phyloP scores from a whole-genome alignment of 73 alveolate species.

The Stentor roeselii region DNA sequence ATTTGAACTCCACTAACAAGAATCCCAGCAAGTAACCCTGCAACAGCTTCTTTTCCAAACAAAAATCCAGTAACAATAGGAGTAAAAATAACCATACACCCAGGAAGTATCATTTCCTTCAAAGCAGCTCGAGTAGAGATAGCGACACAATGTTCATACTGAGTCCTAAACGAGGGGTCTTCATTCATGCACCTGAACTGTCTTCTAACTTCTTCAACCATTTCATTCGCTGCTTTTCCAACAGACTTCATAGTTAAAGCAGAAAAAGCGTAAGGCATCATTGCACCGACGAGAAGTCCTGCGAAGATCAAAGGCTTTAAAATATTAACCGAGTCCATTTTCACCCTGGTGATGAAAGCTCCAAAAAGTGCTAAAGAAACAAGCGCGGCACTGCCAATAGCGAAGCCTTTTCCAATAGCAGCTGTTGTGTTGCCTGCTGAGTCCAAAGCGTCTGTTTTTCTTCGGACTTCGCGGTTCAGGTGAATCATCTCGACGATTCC shows the following conservation, averaged over 20 bases:
- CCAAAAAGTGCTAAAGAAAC: constrained; percentile 93
- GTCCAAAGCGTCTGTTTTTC: constrained; percentile 90
- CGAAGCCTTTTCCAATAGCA: constrained; percentile 96
- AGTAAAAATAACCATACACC: constrained; percentile 69
- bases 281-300: constrained; percentile 84
- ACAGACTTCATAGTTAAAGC: constrained; percentile 96
- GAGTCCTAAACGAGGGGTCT: background rate
- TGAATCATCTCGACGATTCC: constrained; percentile 97
- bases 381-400: constrained; percentile 96
- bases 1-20: constrained; percentile 82
- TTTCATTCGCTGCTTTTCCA: constrained; percentile 90
- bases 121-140: constrained; percentile 59
- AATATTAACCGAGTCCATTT: constrained; percentile 66
- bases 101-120: constrained; percentile 87
- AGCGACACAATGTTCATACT: background rate
- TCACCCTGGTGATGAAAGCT: constrained; percentile 50
- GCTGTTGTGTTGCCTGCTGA: constrained; percentile 97
- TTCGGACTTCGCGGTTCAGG: constrained; percentile 75
- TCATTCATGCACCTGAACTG: constrained; percentile 39
- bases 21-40: constrained; percentile 86
- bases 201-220: constrained; percentile 88
- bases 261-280: constrained; percentile 88
- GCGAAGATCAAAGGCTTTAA: constrained; percentile 71
- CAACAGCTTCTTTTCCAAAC: constrained; percentile 67
- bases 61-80: constrained; percentile 80